Base-by-base conservation (phyloP, 2,329 filamentous ascomycete species). In the Trichoderma sp. region DNA sequence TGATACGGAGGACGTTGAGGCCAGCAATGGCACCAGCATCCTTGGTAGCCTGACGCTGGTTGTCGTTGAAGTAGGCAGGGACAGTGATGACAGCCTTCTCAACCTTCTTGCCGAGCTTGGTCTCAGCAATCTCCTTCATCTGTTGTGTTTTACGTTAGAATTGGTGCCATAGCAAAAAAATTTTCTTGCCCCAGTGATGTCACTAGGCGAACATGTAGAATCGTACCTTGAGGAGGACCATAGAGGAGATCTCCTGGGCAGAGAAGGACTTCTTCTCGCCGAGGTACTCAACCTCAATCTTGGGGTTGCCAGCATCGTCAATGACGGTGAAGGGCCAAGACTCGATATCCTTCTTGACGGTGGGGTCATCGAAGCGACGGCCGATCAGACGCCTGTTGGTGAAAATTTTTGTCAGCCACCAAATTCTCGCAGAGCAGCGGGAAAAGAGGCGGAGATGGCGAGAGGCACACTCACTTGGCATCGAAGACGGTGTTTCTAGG, bases 31-130 rank as follows among this genome's bases (percentile, higher is more conserved):
- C 92, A 90, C 95, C 95, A 74, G 95, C 95, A 80, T 98, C 95
- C 90, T 98, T 98, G 85, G 95, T 99, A 74, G 95, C 92, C 85
- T 98, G 95, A 85, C 95, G 92, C 87, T 99, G 95, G 88, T 97
- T 97, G 90, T 99, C 95, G 88, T 98, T 98, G 92, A 99, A 99
- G 89, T 99, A 99, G 80, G 95, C 95, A 68, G 95, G 95, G 69
- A 98, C 95, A 71, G 95, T 99, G 83, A 99, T 94, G 81, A 99
- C 95, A 73, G 95, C 95, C 90, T 98, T 98, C 85, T 95, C 90
- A 78, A 98, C 94, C 87, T 95, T 97, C 91, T 96, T 97, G 83
- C 93, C 95, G 77, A 99, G 90, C 89, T 99, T 98, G 83, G 87
- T 88, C 88, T 99, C 95, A 78, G 95, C 95, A 80, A 97, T 93